Evolutionary conservation across 768 basidiomycete species (phyloP), one percentile per base, ranked within the genome.

Genomic region (Suillus lakei): DNA sequence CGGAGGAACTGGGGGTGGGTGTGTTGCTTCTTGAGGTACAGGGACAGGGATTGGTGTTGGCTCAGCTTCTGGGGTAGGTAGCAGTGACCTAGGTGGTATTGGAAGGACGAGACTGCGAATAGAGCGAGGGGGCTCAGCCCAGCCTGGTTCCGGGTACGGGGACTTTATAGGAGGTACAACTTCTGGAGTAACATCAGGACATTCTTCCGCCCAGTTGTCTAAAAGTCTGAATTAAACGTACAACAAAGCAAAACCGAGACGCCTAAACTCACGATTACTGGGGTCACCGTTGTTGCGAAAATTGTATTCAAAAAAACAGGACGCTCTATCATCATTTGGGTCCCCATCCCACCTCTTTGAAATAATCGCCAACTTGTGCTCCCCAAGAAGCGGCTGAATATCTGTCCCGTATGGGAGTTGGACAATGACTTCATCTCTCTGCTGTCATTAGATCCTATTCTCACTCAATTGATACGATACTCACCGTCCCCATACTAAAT

Each of bases 251-350:
- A 30, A 28, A 39, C 15, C 23, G 26, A 21, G 23, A 46, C 15
- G 26, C 26, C 16, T 44, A 13, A 28, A 73, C 75, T 66, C 32
- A 78, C 76, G 76, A 39, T 71, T 72, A 41, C 68, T 62, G 38
- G 76, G 76, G 53, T 76, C 75, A 8, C 76, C 76, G 2, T 76
- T 72, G 13, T 71, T 70, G 32, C 61, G 66, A 75, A 73, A 76
- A 59, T 78, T 76, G 46, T 78, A 76, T 28, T 71, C 34, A 46
- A 78, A 76, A 5, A 75, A 67, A 7, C 62, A 60, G 1, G 73
- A 76, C 1, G 76, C 59, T 4, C 38, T 60, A 16, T 38, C 30
- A 41, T 74, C 67, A 5, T 69, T n/a, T n/a, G 64, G 65, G 12
- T 66, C 2, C 2, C 66, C 66, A 0, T 16, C n/a, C 66, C 71